These are phyloP conservation scores for Phanerochaete carnosa DNA, from an alignment of 768 basidiomycete genomes.

Conservation along the genomic window DNA sequence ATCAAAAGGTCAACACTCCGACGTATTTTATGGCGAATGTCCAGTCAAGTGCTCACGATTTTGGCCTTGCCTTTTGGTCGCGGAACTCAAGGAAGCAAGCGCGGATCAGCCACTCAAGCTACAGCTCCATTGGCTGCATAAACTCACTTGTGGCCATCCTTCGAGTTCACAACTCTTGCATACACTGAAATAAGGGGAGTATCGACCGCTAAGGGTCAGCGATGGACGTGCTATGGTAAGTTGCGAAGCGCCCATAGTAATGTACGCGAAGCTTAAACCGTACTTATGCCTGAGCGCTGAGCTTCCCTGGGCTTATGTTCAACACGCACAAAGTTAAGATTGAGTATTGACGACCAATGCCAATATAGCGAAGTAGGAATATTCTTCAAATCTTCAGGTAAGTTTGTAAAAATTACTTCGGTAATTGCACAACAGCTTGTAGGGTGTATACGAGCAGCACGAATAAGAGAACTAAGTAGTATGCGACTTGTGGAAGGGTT, in stretches of 20 bases:
- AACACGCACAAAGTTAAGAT: no score
- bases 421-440: background rate
- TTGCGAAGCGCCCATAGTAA: background rate
- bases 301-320: no score
- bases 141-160: constrained; percentile 30
- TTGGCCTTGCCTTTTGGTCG: constrained; percentile 29
- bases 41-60: constrained; percentile 36
- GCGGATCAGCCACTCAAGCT: background rate
- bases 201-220: background rate
- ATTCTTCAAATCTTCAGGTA: no score
- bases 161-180: background rate
- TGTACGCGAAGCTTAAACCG: background rate
- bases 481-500: background rate
- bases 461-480: background rate
- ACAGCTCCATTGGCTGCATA: background rate
- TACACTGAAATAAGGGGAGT: background rate
- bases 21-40: constrained; percentile 20
- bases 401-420: background rate
- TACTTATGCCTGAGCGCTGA: background rate
- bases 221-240: background rate
- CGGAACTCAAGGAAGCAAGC: constrained; percentile 1
- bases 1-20: constrained; percentile 13
- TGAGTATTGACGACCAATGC: no score
- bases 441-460: background rate
- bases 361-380: no score